Evolutionary conservation across 225 moss, liverwort and hornwort genomes (phyloP).

Genomic region (Anthoceros angustus): DNA sequence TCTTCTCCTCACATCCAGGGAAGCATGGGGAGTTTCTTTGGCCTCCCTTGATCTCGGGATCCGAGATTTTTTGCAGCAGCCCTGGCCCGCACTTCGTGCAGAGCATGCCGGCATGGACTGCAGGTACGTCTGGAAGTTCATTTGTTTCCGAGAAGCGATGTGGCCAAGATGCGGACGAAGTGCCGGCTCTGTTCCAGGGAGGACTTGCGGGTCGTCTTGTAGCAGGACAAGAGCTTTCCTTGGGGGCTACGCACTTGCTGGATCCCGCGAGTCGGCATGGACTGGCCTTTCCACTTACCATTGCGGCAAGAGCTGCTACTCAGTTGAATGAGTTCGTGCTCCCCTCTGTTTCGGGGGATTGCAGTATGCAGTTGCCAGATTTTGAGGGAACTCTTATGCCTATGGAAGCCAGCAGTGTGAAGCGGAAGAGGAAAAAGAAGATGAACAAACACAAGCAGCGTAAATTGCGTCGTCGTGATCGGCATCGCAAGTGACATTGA

Average conservation of each 20-base stretch:
- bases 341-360: neutral
- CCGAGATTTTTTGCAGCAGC: no score
- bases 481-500: neutral
- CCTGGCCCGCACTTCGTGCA: no score
- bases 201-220: neutral
- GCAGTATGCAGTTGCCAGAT: neutral
- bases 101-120: no score
- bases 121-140: no score
- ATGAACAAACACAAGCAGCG: constrained; percentile 99
- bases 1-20: no score
- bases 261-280: neutral
- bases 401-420: constrained; percentile 45
- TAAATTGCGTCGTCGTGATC: constrained; percentile 69
- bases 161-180: no score
- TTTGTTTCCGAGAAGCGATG: no score
- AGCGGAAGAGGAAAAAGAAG: constrained; percentile 93
- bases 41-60: no score
- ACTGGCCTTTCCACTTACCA: neutral
- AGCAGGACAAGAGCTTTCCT: neutral
- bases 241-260: neutral
- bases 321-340: neutral
- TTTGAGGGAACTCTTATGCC: neutral
- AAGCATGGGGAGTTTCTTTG: no score
- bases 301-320: neutral
- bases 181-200: no score